phyloP scores from a whole-genome alignment of 352 stramenopile genomes.

The Globisporangium canariense region DNA sequence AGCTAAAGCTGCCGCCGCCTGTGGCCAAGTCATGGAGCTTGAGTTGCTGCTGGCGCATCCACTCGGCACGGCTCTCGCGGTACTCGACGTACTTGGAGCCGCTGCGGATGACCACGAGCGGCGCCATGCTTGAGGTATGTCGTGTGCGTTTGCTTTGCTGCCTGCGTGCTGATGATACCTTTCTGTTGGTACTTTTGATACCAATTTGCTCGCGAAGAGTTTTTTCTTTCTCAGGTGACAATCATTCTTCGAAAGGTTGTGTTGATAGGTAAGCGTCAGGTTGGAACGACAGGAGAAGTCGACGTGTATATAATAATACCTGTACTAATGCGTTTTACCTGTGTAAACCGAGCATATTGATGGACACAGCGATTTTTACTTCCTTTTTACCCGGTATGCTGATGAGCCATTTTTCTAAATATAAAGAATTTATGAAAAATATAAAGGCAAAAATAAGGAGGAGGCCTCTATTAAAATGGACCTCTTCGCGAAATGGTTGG shows the following conservation, averaged over 20 bases:
- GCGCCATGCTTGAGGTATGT: conserved; percentile 34
- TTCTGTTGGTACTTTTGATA: not conserved
- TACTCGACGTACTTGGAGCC: conserved; percentile 66
- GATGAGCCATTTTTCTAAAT: not conserved
- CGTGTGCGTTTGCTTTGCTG: not conserved
- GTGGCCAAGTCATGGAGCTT: conserved; percentile 15
- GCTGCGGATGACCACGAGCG: conserved; percentile 69
- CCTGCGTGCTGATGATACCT: too few species aligned
- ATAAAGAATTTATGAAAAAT: not conserved
- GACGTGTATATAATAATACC: not conserved
- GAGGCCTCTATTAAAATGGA: not conserved
- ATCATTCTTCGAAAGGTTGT: conserved; percentile 2
- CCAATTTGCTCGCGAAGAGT: not conserved
- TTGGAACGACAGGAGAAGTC: not conserved
- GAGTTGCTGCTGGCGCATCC: conserved; percentile 25
- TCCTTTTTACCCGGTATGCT: too few species aligned
- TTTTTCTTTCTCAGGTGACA: conserved; percentile 10
- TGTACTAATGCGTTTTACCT: not conserved
- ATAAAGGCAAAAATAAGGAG: not conserved
- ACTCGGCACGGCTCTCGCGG: conserved; percentile 42
- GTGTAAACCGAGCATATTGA: not conserved
- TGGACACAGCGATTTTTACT: too few species aligned
- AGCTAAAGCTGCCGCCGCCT: not conserved
- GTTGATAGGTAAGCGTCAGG: not conserved
- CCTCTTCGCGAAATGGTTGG: conserved; percentile 12